phyloP scores from a whole-genome alignment of 192 early-diverging fungal genomes.

The Backusella parvicylindrica region DNA sequence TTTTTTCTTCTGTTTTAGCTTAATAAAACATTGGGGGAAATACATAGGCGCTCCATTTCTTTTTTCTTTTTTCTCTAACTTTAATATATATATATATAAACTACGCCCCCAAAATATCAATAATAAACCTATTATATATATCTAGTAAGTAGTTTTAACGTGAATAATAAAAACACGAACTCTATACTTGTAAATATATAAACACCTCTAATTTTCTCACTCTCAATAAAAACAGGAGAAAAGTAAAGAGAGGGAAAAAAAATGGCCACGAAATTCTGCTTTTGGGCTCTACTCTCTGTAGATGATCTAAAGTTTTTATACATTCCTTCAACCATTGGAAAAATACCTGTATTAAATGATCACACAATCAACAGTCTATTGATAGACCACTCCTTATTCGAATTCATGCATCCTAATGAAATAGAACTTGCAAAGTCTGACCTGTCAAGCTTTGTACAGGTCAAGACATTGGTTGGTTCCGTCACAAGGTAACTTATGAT shows the following conservation, averaged over 20 bases:
- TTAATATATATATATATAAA: not conserved
- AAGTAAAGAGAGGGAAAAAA: not conserved
- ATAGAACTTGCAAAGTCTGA: conserved; percentile 10
- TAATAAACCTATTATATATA: not conserved
- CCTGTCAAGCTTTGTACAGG: conserved; percentile 6
- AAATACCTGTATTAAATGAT: not conserved
- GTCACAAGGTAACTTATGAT: conserved; percentile 6
- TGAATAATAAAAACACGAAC: not conserved
- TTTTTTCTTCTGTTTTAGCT: not conserved
- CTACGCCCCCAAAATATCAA: not conserved
- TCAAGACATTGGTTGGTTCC: not conserved
- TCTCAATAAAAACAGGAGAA: not conserved
- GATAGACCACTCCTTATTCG: conserved; percentile 3
- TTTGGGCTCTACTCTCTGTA: conserved; percentile 5
- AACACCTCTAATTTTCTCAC: not conserved
- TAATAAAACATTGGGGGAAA: not conserved
- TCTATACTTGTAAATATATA: not conserved
- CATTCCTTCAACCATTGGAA: not conserved
- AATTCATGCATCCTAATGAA: conserved; percentile 10
- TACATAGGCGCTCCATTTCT: not conserved
- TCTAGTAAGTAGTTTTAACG: not conserved
- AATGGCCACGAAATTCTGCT: not conserved
- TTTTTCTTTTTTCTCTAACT: not conserved
- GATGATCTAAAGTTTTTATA: conserved; percentile 2
- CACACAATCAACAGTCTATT: not conserved